Base-by-base conservation (phyloP, 345 rosid species). In the Trapa bicornis region DNA sequence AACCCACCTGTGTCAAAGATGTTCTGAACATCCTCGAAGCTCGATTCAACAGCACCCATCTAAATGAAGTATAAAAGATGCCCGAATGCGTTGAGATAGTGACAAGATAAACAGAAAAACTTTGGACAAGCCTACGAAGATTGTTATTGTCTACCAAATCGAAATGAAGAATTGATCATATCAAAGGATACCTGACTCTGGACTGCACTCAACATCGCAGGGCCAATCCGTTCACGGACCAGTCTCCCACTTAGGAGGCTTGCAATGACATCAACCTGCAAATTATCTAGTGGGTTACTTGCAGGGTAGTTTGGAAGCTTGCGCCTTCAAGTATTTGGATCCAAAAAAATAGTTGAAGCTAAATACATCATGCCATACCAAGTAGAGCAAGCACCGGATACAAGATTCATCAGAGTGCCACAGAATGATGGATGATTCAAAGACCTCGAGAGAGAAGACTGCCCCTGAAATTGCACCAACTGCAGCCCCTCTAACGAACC, bases 401-500 rank as follows among this genome's bases (percentile, higher is more conserved):
- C 96, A 90, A 13, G 99, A 89, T 72, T 89, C 98, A 57, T 95
- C 93, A 0, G 99, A 86, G 67, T 84, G 91, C 99, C 99, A 95
- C 45, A 95, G 96, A 74, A 86, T 79, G 70, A 89, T 89, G 47
- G 99, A 95, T 56, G 99, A 91, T 79, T 95, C 99, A 47, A 95
- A 95, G 63, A 95, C 99, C 77, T 95, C 99, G 35, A 95, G 91
- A 0, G 99, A 95, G 81, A 87, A 95, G 80, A 95, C 99, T 66
- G 99, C 99, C 68, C 99, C 99, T 37, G 99, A 95, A 64, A 95
- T 95, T 33, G 99, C 99, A 47, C 99, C 99, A 63, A 95, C 84
- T 0, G 97, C 97, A 3, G 99, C 97, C 52, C 99, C 99, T 73
- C 99, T 72, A 64, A 95, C 82, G 70, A 95, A 95, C 17, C 99